These are phyloP conservation scores for Arabidopsis suecica DNA, from an alignment of 345 rosid genomes.

Conservation along the genomic window DNA sequence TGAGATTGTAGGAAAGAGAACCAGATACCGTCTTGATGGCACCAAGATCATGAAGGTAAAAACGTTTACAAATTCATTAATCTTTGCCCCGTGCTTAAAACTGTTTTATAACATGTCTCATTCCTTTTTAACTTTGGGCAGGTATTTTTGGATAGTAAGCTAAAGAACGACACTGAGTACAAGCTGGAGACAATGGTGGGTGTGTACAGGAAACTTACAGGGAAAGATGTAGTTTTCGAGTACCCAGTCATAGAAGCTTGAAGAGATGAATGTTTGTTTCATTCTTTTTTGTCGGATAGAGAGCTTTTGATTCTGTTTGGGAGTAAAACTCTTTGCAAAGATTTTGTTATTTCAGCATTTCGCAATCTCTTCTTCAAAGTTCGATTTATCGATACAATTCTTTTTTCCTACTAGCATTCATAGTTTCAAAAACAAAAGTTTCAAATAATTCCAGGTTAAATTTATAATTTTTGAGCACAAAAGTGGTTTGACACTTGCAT, in stretches of 20 bases:
- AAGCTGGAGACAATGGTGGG: constrained; percentile 76
- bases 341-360: constrained; percentile 19
- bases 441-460: background rate
- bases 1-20: constrained; percentile 87
- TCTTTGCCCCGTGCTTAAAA: background rate
- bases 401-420: background rate
- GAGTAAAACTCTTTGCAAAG: background rate
- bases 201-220: constrained; percentile 87
- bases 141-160: constrained; percentile 84
- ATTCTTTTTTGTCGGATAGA: constrained; percentile 36
- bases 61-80: background rate
- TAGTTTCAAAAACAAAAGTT: background rate
- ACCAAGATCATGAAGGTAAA: constrained; percentile 74
- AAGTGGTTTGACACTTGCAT: background rate
- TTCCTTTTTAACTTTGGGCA: constrained; percentile 3
- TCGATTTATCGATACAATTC: background rate
- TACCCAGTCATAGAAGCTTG: constrained; percentile 68
- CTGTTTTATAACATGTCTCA: background rate
- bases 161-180: constrained; percentile 78
- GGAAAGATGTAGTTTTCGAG: constrained; percentile 87
- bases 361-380: background rate
- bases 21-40: constrained; percentile 81
- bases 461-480: background rate
- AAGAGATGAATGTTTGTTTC: constrained; percentile 38
- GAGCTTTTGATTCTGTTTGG: constrained; percentile 20